Conservation (phyloP, 306 rosid species). For the Malus orientalis region DNA sequence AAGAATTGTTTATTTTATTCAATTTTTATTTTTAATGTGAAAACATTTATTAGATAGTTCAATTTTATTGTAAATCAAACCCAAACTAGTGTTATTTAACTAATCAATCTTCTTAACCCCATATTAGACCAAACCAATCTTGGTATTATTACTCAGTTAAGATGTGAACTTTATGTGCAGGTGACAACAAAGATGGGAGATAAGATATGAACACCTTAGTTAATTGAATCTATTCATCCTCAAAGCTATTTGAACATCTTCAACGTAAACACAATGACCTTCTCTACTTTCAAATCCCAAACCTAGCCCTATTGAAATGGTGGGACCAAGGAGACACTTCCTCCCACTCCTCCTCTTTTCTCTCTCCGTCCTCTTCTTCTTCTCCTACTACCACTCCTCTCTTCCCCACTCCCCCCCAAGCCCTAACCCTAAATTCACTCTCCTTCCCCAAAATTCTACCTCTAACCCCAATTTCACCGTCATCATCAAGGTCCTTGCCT, state of each 20-base stretch:
- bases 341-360: constrained; percentile 51
- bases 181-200: constrained; percentile 82
- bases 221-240: constrained; percentile 71
- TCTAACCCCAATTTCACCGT: constrained; percentile 37
- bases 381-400: constrained; percentile 27
- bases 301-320: constrained; percentile 31
- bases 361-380: constrained; percentile 22
- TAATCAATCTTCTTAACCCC: neutral
- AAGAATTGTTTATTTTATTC: neutral
- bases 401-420: constrained; percentile 9
- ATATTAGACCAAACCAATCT: neutral
- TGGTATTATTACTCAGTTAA: neutral
- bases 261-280: neutral
- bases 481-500: constrained; percentile 70
- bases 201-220: constrained; percentile 90
- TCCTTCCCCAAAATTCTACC: constrained; percentile 11
- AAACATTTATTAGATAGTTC: neutral
- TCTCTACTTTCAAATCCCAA: neutral
- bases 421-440: constrained; percentile 31
- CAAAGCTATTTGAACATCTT: constrained; percentile 55
- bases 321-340: constrained; percentile 52
- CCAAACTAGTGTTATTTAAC: neutral
- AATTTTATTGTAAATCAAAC: neutral
- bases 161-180: constrained; percentile 33
- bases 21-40: too few relatives aligned